phyloP scores from a whole-genome alignment of 768 basidiomycete genomes.

The Tremella yokohamensis region DNA sequence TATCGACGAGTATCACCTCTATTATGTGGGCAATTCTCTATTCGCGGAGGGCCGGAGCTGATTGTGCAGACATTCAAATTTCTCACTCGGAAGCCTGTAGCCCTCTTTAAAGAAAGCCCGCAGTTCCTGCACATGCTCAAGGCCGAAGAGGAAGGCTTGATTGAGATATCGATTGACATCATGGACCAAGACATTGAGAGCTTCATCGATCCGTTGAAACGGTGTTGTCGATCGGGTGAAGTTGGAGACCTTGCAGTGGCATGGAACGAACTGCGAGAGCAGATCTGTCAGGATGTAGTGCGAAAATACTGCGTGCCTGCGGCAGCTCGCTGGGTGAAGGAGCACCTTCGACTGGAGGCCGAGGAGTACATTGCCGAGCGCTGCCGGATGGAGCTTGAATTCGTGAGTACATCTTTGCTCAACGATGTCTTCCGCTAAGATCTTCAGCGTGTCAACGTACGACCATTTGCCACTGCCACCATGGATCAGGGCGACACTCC shows the following conservation, averaged over 20 bases:
- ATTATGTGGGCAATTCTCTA: constrained; percentile 50
- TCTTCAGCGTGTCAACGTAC: constrained; percentile 65
- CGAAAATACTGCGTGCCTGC: constrained; percentile 77
- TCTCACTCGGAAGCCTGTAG: constrained; percentile 70
- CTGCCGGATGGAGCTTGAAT: constrained; percentile 66
- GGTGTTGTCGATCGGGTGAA: constrained; percentile 81
- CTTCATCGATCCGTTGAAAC: constrained; percentile 70
- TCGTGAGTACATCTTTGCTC: constrained; percentile 55
- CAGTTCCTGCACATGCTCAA: constrained; percentile 87
- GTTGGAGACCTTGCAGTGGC: constrained; percentile 75
- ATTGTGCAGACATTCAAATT: constrained; percentile 84
- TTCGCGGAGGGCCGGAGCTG: neutral
- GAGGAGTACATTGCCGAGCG: constrained; percentile 74
- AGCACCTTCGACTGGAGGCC: constrained; percentile 81
- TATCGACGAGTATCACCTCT: constrained; percentile 56
- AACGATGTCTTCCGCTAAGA: neutral
- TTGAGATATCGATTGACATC: constrained; percentile 65
- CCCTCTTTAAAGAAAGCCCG: constrained; percentile 64
- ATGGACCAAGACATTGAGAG: constrained; percentile 62
- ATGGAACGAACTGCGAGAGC: constrained; percentile 84
- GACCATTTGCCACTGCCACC: constrained; percentile 63
- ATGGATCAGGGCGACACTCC: constrained; percentile 70
- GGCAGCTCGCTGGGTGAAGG: constrained; percentile 81
- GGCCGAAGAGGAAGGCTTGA: constrained; percentile 83
- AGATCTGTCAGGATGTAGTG: constrained; percentile 72